These are phyloP conservation scores for Porcisia deanei DNA, from an alignment of 208 protist species.

Conservation along the genomic window DNA sequence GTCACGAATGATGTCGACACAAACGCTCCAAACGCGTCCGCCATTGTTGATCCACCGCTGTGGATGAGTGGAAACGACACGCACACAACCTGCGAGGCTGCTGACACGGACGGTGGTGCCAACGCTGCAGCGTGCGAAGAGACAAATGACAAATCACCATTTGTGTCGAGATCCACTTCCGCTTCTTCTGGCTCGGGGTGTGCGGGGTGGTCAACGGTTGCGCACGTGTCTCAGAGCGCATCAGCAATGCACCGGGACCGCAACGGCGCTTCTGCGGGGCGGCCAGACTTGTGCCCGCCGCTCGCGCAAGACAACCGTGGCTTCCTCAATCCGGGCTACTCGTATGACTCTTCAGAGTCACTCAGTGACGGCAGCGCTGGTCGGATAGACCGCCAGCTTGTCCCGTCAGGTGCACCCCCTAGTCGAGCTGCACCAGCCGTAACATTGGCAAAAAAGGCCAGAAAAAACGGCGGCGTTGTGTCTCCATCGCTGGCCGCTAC, in stretches of 20 bases:
- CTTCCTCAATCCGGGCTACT: slow-evolving; percentile 23
- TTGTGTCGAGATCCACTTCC: slow-evolving; percentile 1
- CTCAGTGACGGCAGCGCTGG: neutral
- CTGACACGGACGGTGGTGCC: neutral
- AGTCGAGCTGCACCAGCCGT: neutral
- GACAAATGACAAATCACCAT: neutral
- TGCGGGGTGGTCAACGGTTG: neutral
- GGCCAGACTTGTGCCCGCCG: neutral
- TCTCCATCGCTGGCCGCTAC: neutral
- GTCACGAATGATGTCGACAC: neutral
- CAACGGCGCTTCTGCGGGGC: neutral
- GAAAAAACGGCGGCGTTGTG: neutral
- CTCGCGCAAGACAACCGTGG: slow-evolving; percentile 23
- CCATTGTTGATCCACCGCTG: neutral
- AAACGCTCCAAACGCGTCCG: neutral
- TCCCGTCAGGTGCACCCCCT: neutral
- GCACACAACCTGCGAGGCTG: neutral
- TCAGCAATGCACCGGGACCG: neutral
- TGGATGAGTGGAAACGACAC: neutral
- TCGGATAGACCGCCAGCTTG: neutral
- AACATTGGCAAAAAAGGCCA: neutral
- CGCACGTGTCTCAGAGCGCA: neutral
- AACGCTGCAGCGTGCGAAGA: neutral
- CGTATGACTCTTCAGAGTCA: slow-evolving; percentile 1
- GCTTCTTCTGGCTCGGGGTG: neutral